Evolutionary conservation across 2,329 filamentous ascomycete species (phyloP), one percentile per base, ranked within the genome.

Genomic region (Pseudogymnoascus sp.): DNA sequence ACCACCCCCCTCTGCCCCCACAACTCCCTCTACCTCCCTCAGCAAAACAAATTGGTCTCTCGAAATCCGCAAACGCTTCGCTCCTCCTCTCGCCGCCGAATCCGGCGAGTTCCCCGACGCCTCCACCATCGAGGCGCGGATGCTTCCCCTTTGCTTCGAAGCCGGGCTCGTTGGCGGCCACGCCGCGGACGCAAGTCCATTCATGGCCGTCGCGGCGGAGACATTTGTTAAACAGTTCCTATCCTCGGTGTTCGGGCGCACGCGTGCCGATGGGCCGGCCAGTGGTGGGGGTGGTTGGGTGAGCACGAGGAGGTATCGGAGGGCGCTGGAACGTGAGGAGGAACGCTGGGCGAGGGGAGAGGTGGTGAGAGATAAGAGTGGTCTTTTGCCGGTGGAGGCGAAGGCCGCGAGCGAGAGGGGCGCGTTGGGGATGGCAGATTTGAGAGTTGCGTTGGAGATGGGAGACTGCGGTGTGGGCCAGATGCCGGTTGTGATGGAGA

Each of bases 381-480:
- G 92, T 1, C 76, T 96, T 28, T 77, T 97, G 5, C 93, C 93
- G 0, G 78, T 92, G 36, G 92, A 97, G 75, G 85, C 89, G 2
- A 91, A 89, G 72, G 87, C 88, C 62, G 87, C 89, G 15, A 84
- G 84, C 63, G 85, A 88, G 69, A 82, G 91, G 40, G 83, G 86
- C 5, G 85, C 90, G 0, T 76, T 97, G 1, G 87, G 87, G 13
- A 88, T 93, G 77, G 85, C 87, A 17, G 93, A 97, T 73, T 76
- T 97, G 59, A 83, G 89, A 38, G 78, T 96, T 2, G 86, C 90
- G 0, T 75, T 96, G 15, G 85, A 89, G 65, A 82, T 96, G 67
- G 87, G 88, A 11, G 90, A 95, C 62, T 85, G 83, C 26, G 87
- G 90, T 65, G 81, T 96, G 67, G 86, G 87, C 9, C 86, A 90